These are phyloP conservation scores for Exutisphaerella laricina DNA, from an alignment of 2,329 filamentous ascomycete genomes.

Conservation along the genomic window DNA sequence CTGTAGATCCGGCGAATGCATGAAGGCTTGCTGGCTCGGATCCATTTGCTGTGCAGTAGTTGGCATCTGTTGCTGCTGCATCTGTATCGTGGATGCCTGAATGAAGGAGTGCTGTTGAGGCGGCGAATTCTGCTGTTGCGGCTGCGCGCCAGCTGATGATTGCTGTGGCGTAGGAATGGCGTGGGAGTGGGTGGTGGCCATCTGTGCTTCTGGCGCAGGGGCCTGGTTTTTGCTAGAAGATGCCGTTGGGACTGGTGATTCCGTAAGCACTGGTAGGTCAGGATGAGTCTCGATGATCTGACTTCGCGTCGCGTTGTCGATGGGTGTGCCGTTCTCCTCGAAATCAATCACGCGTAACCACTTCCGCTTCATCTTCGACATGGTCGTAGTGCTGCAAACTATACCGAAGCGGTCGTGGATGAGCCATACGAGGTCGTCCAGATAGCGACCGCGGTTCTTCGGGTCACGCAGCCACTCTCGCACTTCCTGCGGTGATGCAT, in stretches of 20 bases:
- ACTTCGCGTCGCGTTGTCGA: slow-evolving; percentile 24
- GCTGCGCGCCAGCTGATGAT: neutral
- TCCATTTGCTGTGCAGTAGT: neutral
- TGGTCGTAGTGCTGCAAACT: slow-evolving; percentile 33
- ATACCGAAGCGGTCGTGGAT: slow-evolving; percentile 33
- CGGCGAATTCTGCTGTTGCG: neutral
- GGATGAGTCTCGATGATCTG: slow-evolving; percentile 28
- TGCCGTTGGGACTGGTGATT: slow-evolving; percentile 7
- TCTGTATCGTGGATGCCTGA: neutral
- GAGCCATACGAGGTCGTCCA: slow-evolving; percentile 33
- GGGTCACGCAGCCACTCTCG: slow-evolving; percentile 29
- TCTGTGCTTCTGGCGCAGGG: slow-evolving; percentile 1
- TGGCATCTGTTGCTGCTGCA: slow-evolving; percentile 3
- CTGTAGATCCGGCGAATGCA: slow-evolving; percentile 2
- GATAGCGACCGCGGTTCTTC: slow-evolving; percentile 29
- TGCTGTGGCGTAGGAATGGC: neutral
- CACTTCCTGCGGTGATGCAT: slow-evolving; percentile 24
- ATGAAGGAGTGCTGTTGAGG: neutral
- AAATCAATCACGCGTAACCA: slow-evolving; percentile 31
- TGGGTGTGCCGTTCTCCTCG: slow-evolving; percentile 28
- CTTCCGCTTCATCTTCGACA: slow-evolving; percentile 34
- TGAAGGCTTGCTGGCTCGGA: slow-evolving; percentile 1
- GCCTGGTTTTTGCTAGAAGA: slow-evolving; percentile 3
- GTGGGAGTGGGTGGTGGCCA: neutral
- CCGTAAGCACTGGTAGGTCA: slow-evolving; percentile 20